These are phyloP conservation scores for Chalciporus pseudorubinellus DNA, from an alignment of 768 basidiomycete genomes.

Conservation along the genomic window DNA sequence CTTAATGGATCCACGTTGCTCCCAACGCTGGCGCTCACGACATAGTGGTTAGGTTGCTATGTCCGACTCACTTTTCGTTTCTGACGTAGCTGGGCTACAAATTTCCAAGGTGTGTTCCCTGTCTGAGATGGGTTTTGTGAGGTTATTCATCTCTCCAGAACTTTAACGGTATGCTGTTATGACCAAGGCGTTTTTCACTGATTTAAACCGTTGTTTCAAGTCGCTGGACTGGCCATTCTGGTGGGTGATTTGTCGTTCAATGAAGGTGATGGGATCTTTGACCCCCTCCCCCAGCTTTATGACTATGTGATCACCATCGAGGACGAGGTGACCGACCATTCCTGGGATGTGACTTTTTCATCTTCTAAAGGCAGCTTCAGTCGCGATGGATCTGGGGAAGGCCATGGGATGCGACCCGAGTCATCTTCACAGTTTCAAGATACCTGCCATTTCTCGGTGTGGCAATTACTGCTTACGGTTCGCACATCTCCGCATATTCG, in stretches of 20 bases:
- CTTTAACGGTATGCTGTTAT: not conserved
- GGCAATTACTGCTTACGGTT: constrained; percentile 5
- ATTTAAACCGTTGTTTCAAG: not conserved
- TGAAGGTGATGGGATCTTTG: not conserved
- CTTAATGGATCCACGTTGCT: not conserved
- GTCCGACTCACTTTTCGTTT: not conserved
- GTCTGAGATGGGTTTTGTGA: not conserved
- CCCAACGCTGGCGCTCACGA: not conserved
- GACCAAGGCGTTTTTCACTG: not conserved
- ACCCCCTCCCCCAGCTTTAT: not conserved
- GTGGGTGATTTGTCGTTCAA: not conserved
- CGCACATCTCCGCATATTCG: not conserved
- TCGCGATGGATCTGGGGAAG: constrained; percentile 6
- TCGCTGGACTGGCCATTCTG: not conserved
- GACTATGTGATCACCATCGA: constrained; percentile 10
- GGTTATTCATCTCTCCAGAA: not conserved
- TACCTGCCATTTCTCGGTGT: constrained; percentile 9
- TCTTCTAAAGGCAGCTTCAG: not conserved
- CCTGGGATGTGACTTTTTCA: not conserved
- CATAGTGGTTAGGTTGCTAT: not conserved
- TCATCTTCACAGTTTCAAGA: constrained; percentile 9
- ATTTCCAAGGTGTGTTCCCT: not conserved
- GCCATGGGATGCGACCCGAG: constrained; percentile 4
- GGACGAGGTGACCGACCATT: constrained; percentile 1
- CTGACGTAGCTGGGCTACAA: not conserved